A percentile compares a stretch with the other conserved stretches of the same genome.
These are phyloP conservation scores for Syzygium syzygioides DNA, from an alignment of 441 rosid species.

Conservation along the genomic window DNA sequence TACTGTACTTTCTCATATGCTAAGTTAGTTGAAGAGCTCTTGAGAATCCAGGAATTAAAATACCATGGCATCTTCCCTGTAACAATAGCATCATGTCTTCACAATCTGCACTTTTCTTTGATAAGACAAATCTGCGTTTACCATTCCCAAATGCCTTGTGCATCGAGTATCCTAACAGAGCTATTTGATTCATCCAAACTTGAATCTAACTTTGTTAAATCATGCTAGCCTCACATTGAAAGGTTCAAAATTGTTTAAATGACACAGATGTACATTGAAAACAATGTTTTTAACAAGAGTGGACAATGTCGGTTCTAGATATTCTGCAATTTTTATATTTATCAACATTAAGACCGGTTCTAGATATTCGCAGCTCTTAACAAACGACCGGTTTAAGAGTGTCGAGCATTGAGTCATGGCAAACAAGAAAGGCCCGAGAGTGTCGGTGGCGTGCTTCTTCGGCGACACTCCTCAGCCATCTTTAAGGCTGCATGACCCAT, in stretches of 20 bases:
- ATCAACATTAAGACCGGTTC: not conserved
- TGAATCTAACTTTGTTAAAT: too few relatives aligned
- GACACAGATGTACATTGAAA: not conserved
- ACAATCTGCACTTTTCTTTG: too few relatives aligned
- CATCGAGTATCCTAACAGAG: too few relatives aligned
- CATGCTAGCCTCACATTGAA: not conserved
- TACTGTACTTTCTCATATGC: too few relatives aligned
- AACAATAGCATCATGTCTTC: too few relatives aligned
- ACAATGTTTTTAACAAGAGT: not conserved
- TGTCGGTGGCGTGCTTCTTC: conserved; percentile 27
- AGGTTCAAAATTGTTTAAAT: not conserved
- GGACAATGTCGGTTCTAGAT: not conserved
- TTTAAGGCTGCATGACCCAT: conserved; percentile 5
- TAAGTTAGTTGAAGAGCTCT: too few relatives aligned
- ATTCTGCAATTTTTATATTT: not conserved
- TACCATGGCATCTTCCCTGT: too few relatives aligned
- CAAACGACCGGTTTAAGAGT: conserved; percentile 23
- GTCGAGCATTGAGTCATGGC: conserved; percentile 13
- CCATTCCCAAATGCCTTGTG: too few relatives aligned
- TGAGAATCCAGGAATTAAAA: too few relatives aligned
- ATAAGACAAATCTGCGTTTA: too few relatives aligned
- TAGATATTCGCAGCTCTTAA: conserved; percentile 16
- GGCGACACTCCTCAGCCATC: not conserved
- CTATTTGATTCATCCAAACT: too few relatives aligned
- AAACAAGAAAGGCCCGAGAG: conserved; percentile 24